phyloP scores from a whole-genome alignment of 2,329 filamentous ascomycete genomes.

The Penicillium sp. region DNA sequence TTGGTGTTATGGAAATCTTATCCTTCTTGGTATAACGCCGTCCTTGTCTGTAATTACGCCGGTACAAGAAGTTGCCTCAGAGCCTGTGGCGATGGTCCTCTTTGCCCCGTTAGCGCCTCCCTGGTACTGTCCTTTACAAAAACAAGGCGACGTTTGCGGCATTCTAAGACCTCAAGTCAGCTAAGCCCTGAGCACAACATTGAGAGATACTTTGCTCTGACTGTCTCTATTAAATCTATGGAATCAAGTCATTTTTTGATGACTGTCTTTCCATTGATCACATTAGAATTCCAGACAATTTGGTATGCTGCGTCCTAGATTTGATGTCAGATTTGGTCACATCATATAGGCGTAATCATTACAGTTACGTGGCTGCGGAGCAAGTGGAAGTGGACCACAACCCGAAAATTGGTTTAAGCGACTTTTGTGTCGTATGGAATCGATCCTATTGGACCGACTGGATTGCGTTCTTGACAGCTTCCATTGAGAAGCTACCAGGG shows the following conservation, averaged over 20 bases:
- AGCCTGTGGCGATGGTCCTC: conserved; percentile 71
- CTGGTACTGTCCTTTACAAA: conserved; percentile 62
- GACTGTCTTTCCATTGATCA: neutral
- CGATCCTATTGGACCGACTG: neutral
- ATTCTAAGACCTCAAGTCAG: conserved; percentile 48
- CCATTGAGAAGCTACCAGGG: no score
- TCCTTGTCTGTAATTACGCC: conserved; percentile 61
- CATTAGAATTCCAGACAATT: neutral
- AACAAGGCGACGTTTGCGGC: conserved; percentile 72
- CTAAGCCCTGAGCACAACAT: no score
- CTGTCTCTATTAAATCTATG: neutral
- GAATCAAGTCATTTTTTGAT: no score
- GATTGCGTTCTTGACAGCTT: neutral
- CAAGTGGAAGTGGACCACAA: neutral
- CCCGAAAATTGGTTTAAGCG: neutral
- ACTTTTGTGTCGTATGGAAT: neutral
- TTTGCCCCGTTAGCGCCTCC: conserved; percentile 70
- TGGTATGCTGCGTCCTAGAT: neutral
- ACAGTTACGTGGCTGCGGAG: neutral
- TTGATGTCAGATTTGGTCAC: neutral
- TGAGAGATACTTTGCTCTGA: neutral
- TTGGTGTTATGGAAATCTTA: conserved; percentile 57
- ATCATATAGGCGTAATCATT: neutral
- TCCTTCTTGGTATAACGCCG: conserved; percentile 60
- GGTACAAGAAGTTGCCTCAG: conserved; percentile 58